Base-by-base conservation (phyloP, 140 eudicot species). In the Oenanthe javanica region DNA sequence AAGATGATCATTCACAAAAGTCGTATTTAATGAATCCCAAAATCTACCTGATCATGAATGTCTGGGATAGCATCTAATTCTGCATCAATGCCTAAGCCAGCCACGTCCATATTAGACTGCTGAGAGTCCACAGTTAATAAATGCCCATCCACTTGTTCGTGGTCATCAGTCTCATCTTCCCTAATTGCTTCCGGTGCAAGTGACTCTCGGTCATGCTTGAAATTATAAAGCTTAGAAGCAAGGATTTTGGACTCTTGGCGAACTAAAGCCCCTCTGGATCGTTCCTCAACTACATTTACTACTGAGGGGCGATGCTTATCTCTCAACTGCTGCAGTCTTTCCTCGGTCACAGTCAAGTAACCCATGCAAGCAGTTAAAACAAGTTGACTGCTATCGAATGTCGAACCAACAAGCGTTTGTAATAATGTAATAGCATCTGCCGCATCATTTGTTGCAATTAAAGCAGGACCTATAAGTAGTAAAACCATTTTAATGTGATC, bases 291-390 rank as follows among this genome's bases (percentile, higher is more conserved):
- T 54, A 88, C 87, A 50, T 86, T 90, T 64, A 89, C 79, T 70
- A 95, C 90, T 81, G 91, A 83, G 4, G 97, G 97, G 49, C 97
- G 88, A 84, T 95, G 97, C 84, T 89, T 95, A 45, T 85, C 75
- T 82, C 99, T 86, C 61, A 92, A 86, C 63, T 77, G 61, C 81
- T 90, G 88, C 81, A 95, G 75, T 78, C 84, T 86, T 51, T 88
- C 91, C 80, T 95, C 92, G 36, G 95, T 92, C 76, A 92, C 88
- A 51, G 78, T 79, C 21, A 87, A 81, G 84, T 86, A 92, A 83
- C 97, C 95, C 89, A 95, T 79, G 88, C 97, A 95, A 79, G 99
- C 99, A 83, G 97, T 95, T 76, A 95, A 87, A 64, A 95, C 93
- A 77, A 95, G 93, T 72, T 93, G 93, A 90, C 97, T 91, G 89